phyloP scores from a whole-genome alignment of 306 rosid genomes.

The Begonia peltatifolia region DNA sequence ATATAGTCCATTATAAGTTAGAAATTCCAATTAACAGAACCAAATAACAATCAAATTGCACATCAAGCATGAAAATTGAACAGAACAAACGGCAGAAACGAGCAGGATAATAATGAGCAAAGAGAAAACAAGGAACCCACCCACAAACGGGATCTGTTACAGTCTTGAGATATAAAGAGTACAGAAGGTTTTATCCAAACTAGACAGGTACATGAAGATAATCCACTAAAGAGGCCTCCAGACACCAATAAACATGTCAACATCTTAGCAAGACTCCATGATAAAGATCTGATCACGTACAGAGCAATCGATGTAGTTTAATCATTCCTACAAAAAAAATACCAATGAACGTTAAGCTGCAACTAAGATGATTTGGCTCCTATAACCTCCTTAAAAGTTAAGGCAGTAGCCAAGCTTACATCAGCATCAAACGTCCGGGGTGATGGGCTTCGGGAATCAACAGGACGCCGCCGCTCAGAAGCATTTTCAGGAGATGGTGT shows the following conservation, averaged over 20 bases:
- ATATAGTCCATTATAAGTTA: neutral
- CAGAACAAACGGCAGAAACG: neutral
- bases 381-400: neutral
- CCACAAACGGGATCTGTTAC: neutral
- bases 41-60: neutral
- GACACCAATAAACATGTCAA: neutral
- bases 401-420: constrained; percentile 18
- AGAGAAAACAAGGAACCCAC: neutral
- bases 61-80: neutral
- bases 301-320: neutral
- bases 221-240: neutral
- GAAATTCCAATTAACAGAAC: neutral
- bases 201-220: neutral
- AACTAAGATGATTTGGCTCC: neutral
- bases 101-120: neutral
- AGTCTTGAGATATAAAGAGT: neutral
- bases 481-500: constrained; percentile 29
- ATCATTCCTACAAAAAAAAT: neutral
- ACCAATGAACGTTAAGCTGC: neutral
- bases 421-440: constrained; percentile 44
- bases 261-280: neutral
- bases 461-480: constrained; percentile 25
- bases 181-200: neutral
- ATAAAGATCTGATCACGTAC: neutral
- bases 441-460: constrained; percentile 46